A percentile compares a stretch with the other conserved stretches of the same genome.
phyloP scores from a whole-genome alignment of 345 rosid genomes.

The Acer campestre region DNA sequence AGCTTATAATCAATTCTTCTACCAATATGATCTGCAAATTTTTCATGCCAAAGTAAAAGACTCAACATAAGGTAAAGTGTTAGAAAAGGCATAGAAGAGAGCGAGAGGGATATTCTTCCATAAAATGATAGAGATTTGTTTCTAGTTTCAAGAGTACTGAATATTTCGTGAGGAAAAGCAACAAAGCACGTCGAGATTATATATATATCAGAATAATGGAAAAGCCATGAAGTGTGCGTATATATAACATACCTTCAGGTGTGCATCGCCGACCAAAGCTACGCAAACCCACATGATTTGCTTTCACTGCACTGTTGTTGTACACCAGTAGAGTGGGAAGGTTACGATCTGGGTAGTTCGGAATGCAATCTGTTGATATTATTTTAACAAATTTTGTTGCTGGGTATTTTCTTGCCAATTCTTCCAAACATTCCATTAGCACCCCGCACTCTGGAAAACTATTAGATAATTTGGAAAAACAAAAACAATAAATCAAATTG shows the following conservation, averaged over 20 bases:
- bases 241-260: conserved; percentile 66
- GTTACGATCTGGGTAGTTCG: conserved; percentile 85
- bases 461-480: not conserved
- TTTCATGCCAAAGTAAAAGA: not conserved
- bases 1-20: not conserved
- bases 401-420: conserved; percentile 78
- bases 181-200: not conserved
- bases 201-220: not conserved
- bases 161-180: not conserved
- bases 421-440: conserved; percentile 78
- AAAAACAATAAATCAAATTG: conserved; percentile 6
- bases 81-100: not conserved
- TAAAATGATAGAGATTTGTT: not conserved
- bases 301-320: conserved; percentile 87
- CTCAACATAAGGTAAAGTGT: not conserved
- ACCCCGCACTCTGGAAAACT: conserved; percentile 77
- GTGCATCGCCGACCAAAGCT: conserved; percentile 92
- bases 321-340: conserved; percentile 91
- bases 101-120: not conserved
- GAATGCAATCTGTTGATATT: conserved; percentile 94
- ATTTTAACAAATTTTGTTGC: conserved; percentile 96
- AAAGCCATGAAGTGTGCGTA: not conserved
- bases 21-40: not conserved
- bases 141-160: not conserved
- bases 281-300: conserved; percentile 76